Evolutionary conservation across 352 stramenopile genomes (phyloP).

Genomic region (Pythium monospermum): DNA sequence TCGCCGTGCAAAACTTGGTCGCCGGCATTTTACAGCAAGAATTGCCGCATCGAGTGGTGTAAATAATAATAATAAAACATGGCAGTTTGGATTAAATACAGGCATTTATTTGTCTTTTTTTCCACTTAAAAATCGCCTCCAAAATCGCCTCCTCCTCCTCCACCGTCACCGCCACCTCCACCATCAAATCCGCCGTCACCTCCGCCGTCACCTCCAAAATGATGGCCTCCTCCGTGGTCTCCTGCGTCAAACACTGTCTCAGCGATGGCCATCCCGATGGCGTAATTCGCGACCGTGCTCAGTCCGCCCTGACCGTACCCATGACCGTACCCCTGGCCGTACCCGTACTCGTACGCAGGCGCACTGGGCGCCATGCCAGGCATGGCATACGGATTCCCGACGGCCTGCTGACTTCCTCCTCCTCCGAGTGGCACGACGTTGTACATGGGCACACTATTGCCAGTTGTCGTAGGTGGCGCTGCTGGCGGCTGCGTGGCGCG

Average conservation of each 20-base stretch:
- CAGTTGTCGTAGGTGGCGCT: not conserved
- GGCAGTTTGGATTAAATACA: not conserved
- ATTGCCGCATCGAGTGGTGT: slow-evolving; percentile 38
- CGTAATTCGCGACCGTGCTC: slow-evolving; percentile 3
- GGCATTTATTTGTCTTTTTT: too few relatives aligned
- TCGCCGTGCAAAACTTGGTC: slow-evolving; percentile 59
- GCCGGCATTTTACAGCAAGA: slow-evolving; percentile 36
- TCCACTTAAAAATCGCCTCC: slow-evolving; percentile 11
- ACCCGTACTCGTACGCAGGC: slow-evolving; percentile 1
- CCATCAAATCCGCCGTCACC: slow-evolving; percentile 2
- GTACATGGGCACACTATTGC: slow-evolving; percentile 7
- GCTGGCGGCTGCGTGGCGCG: too few relatives aligned
- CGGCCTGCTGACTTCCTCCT: too few relatives aligned
- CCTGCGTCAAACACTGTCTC: slow-evolving; percentile 2
- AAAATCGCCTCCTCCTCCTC: not conserved
- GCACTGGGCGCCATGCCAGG: slow-evolving; percentile 2
- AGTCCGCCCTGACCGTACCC: not conserved
- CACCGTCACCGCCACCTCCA: too few relatives aligned
- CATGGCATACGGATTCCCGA: not conserved
- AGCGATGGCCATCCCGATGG: slow-evolving; percentile 9
- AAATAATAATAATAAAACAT: not conserved
- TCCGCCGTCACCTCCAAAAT: not conserved
- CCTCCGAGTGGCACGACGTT: too few relatives aligned
- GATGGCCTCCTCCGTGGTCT: not conserved
- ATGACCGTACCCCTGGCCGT: slow-evolving; percentile 3